Percentiles rank a stretch among this genome's conserved stretches.
Conservation (phyloP, 495 filamentous ascomycete genomes). For the Talaromyces liani region DNA sequence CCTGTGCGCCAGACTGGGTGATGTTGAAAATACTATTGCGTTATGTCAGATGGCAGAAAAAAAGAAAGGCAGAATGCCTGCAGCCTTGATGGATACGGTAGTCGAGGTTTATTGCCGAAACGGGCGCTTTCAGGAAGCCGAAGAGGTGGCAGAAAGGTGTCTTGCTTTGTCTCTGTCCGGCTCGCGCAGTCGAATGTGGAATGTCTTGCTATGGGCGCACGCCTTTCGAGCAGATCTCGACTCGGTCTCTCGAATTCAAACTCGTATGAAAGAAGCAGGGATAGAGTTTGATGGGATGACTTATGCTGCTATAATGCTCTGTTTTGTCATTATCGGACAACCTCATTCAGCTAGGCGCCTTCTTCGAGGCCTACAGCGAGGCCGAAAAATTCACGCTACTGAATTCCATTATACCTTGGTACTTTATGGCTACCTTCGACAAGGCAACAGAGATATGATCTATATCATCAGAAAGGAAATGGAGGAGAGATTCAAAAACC, state of each 20-base stretch:
- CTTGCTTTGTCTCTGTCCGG: conserved; percentile 31
- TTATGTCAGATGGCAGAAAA: conserved; percentile 51
- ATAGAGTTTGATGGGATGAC: conserved; percentile 62
- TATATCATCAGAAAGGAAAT: conserved; percentile 48
- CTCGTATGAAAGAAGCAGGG: conserved; percentile 49
- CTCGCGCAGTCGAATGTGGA: conserved; percentile 64
- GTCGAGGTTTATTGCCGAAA: conserved; percentile 65
- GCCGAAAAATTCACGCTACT: conserved; percentile 49
- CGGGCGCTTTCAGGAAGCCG: conserved; percentile 49
- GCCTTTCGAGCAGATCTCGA: conserved; percentile 58
- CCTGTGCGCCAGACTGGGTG: conserved; percentile 63
- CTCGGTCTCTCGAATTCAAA: conserved; percentile 51
- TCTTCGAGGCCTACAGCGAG: conserved; percentile 50
- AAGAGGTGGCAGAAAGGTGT: conserved; percentile 46
- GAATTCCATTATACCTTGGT: conserved; percentile 71
- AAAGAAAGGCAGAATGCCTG: conserved; percentile 28
- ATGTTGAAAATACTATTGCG: conserved; percentile 57
- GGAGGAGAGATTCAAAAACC: conserved; percentile 33
- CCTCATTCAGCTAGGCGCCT: conserved; percentile 60
- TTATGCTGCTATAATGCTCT: conserved; percentile 66
- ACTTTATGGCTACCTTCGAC: conserved; percentile 55
- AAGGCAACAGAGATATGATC: conserved; percentile 42
- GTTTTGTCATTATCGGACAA: conserved; percentile 52
- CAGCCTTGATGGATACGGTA: conserved; percentile 54
- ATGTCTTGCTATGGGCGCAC: conserved; percentile 61